phyloP scores from a whole-genome alignment of 108 stramenopile species.

The Seminavis robusta region DNA sequence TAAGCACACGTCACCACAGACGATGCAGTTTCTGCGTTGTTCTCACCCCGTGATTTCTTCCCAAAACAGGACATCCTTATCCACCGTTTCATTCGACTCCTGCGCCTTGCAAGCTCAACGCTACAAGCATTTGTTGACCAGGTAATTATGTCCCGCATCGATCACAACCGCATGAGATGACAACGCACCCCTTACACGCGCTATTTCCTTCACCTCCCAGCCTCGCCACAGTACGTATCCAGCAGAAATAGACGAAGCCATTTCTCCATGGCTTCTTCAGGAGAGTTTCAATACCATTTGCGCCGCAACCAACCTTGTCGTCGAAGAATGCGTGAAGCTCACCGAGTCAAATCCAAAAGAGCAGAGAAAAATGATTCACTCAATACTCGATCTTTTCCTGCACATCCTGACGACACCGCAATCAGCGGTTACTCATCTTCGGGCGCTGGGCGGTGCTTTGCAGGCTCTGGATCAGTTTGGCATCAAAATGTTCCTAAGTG shows the following conservation, averaged over 20 bases:
- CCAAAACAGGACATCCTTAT: conserved; percentile 36
- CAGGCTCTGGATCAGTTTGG: conserved; percentile 85
- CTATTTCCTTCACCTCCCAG: no score
- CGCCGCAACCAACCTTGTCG: conserved; percentile 63
- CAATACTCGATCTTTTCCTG: conserved; percentile 71
- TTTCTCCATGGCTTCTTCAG: conserved; percentile 73
- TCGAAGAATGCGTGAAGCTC: conserved; percentile 67
- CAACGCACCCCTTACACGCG: no score
- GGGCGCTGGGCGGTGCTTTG: conserved; percentile 76
- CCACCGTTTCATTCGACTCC: conserved; percentile 56
- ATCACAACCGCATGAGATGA: no score
- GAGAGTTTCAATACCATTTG: conserved; percentile 87
- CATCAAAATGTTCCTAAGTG: conserved; percentile 53
- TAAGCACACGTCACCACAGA: conserved; percentile 7
- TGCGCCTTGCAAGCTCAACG: conserved; percentile 62
- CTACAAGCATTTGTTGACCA: conserved; percentile 71
- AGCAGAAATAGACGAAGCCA: conserved; percentile 23
- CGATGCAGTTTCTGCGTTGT: conserved; percentile 1
- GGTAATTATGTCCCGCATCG: no score
- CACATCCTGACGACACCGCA: conserved; percentile 78
- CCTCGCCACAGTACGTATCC: conserved; percentile 27
- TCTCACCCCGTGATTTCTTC: background rate
- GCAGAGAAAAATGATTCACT: conserved; percentile 46
- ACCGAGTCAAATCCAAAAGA: conserved; percentile 38
- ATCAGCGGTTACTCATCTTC: conserved; percentile 75